Conservation (phyloP, 148 eudicot species). For the Cornus kousa region DNA sequence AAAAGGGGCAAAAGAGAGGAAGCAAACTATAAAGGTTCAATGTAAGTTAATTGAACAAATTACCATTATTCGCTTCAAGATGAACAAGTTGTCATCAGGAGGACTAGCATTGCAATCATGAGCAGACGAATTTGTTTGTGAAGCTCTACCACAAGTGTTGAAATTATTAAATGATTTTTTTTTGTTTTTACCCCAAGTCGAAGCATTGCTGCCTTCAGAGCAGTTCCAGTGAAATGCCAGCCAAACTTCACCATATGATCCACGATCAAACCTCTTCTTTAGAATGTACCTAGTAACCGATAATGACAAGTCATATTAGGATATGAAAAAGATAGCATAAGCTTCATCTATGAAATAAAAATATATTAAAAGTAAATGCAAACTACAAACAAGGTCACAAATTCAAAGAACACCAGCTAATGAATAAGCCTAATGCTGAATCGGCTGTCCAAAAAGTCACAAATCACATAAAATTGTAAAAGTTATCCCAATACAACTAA, state of each 20-base stretch:
- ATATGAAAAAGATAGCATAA: background rate
- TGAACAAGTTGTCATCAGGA: slow-evolving; percentile 55
- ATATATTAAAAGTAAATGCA: background rate
- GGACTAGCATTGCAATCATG: slow-evolving; percentile 36
- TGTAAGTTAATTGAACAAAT: slow-evolving; percentile 2
- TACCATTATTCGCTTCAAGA: slow-evolving; percentile 97
- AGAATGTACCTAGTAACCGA: slow-evolving; percentile 62
- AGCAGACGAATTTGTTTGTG: slow-evolving; percentile 28
- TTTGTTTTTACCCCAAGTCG: slow-evolving; percentile 34
- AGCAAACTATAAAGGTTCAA: background rate
- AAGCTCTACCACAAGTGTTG: slow-evolving; percentile 29
- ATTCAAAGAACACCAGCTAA: background rate
- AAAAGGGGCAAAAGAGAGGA: background rate
- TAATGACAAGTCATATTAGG: background rate
- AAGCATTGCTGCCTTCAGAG: slow-evolving; percentile 39
- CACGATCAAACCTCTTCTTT: slow-evolving; percentile 83
- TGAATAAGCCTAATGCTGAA: background rate
- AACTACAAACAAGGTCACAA: background rate
- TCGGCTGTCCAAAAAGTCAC: background rate
- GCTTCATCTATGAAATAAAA: background rate
- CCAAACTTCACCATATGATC: slow-evolving; percentile 99
- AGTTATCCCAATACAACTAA: background rate
- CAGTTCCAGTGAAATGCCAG: slow-evolving; percentile 95
- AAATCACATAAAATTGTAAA: background rate
- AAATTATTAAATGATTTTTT: slow-evolving; percentile 28